phyloP scores from a whole-genome alignment of 352 stramenopile genomes.

The Bremia lactucae region DNA sequence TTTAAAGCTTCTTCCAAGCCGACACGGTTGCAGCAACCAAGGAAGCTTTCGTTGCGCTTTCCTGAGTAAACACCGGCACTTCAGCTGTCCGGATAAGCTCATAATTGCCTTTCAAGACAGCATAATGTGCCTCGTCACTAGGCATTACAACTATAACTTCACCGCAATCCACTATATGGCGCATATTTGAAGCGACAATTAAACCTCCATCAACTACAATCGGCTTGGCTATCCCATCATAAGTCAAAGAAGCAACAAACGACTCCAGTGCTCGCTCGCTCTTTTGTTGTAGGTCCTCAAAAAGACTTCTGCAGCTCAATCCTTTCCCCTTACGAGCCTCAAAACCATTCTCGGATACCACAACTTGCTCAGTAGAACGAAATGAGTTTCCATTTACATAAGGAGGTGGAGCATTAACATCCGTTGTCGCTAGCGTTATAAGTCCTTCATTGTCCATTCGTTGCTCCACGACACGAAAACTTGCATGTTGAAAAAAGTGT shows the following conservation, averaged over 20 bases:
- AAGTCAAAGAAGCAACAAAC: conserved; percentile 36
- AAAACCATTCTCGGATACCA: conserved; percentile 8
- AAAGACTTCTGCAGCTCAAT: conserved; percentile 25
- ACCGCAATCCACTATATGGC: conserved; percentile 40
- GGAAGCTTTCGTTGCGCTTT: conserved; percentile 38
- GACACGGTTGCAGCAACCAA: conserved; percentile 33
- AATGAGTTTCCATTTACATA: conserved; percentile 56
- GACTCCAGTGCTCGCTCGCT: conserved; percentile 45
- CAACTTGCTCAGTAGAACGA: conserved; percentile 38
- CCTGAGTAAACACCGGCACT: conserved; percentile 42
- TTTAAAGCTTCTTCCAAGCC: conserved; percentile 37
- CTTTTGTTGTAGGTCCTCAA: conserved; percentile 47
- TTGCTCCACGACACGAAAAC: conserved; percentile 89
- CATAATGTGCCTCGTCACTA: conserved; percentile 20
- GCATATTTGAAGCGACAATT: conserved; percentile 30
- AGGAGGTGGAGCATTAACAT: conserved; percentile 54
- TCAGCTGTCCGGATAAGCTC: conserved; percentile 29
- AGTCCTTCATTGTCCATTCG: conserved; percentile 52
- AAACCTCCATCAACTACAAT: conserved; percentile 30
- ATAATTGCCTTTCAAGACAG: conserved; percentile 29
- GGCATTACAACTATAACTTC: conserved; percentile 51
- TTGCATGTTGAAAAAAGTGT: conserved; percentile 95
- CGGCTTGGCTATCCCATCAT: conserved; percentile 10
- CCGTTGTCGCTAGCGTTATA: conserved; percentile 52
- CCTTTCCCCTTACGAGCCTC: conserved; percentile 1